Evolutionary conservation across 2,329 filamentous ascomycete genomes (phyloP).

Genomic region (Septoria petroselini): DNA sequence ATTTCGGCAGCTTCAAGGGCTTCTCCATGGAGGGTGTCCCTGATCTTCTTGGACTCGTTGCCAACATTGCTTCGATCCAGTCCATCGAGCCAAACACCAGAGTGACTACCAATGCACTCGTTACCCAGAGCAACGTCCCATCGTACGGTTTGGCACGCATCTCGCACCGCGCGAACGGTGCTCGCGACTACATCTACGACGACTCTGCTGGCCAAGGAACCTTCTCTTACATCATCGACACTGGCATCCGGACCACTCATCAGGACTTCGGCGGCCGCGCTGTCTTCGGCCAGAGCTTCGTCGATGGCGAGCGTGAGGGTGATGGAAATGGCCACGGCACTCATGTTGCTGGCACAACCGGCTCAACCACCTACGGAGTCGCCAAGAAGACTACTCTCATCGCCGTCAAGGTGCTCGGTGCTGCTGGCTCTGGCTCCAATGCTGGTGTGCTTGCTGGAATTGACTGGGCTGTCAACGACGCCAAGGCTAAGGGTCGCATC

Average conservation of each 20-base stretch:
- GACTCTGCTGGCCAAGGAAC: slow-evolving; percentile 36
- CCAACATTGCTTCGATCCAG: slow-evolving; percentile 34
- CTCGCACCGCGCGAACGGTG: slow-evolving; percentile 37
- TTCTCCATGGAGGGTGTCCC: slow-evolving; percentile 40
- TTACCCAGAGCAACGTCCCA: slow-evolving; percentile 39
- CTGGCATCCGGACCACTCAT: slow-evolving; percentile 26
- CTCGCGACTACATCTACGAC: slow-evolving; percentile 42
- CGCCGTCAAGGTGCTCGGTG: slow-evolving; percentile 52
- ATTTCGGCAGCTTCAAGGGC: slow-evolving; percentile 41
- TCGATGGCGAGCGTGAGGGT: slow-evolving; percentile 29
- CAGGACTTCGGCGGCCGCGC: slow-evolving; percentile 33
- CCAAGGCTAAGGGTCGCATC: slow-evolving; percentile 77
- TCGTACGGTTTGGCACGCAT: slow-evolving; percentile 45
- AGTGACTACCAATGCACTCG: slow-evolving; percentile 38
- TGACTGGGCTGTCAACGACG: slow-evolving; percentile 47
- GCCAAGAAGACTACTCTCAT: slow-evolving; percentile 47
- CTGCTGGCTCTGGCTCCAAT: slow-evolving; percentile 47
- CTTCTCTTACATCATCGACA: slow-evolving; percentile 30
- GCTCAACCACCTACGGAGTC: slow-evolving; percentile 59
- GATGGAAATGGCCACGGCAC: slow-evolving; percentile 61
- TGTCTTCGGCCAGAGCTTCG: slow-evolving; percentile 27
- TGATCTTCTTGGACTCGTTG: slow-evolving; percentile 34
- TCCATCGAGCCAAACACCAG: slow-evolving; percentile 43
- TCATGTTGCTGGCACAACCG: slow-evolving; percentile 61
- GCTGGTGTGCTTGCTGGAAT: slow-evolving; percentile 50